Base-by-base conservation (phyloP, 352 stramenopile species). In the Hyaloperonospora arabidopsidis region DNA sequence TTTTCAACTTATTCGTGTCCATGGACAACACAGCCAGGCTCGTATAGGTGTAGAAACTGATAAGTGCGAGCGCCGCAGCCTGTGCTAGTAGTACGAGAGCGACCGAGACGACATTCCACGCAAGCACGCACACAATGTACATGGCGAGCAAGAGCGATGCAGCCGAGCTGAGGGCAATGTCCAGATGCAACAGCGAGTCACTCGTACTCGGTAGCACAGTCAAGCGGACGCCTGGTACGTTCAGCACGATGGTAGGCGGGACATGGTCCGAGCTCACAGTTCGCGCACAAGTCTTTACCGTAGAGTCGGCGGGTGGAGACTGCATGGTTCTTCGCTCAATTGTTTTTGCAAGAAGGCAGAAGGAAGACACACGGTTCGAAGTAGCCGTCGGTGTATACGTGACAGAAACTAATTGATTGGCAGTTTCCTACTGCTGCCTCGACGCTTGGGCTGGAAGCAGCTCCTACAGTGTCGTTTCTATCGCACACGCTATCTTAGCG, bases 201-300 rank as follows among this genome's bases (percentile, higher is more conserved):
- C 52, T 70, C n/a, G 55, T 45, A 22, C 55, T 67, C 0, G 70
- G 61, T 13, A 80, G 53, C 32, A 79, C 55, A 13, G 68, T 58
- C n/a, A 73, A 47, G 35, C 65, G 74, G 43, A 87, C 70, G 51
- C 76, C 79, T 17, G 80, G 74, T 50, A 89, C 73, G 44, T 82
- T 70, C 46, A 89, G 64, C 51, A 87, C 74, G 46, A 89, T 63
- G 41, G 66, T 76, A 15, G 72, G 68, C 19, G 61, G 72, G 48
- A 41, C 22, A 2, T 63, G 50, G 32, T 67, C 61, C 43, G 56
- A 64, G 45, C 53, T 69, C 44, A 57, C 45, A 34, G 57, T 29
- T 0, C 52, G 62, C 19, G 39, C 40, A 15, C 53, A 60, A 23
- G 39, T 28, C 39, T 69, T 69, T 21, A 61, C 58, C 41, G 38